Evolutionary conservation across 768 basidiomycete genomes (phyloP), one percentile per base, ranked within the genome.

Genomic region (Bullera alba): DNA sequence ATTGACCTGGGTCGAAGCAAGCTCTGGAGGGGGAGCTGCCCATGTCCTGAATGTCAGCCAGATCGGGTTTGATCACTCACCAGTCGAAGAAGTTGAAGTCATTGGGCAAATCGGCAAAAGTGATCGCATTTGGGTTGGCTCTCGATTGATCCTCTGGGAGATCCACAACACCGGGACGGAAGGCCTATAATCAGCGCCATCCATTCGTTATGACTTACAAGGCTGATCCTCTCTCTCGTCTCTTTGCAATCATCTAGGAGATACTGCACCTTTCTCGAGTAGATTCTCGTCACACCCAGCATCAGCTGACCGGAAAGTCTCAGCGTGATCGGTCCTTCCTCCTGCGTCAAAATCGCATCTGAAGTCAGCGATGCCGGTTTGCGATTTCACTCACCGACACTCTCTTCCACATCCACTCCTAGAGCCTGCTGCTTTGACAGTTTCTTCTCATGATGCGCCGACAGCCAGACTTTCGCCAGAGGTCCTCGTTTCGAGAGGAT

Each of bases 401-500:
- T 86, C 70, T 96, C 83, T 58, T 86, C 89, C 46, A 99, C 95
- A 73, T 95, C 88, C 0, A 92, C 92, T 67, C 91, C 87, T 2
- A 95, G 76, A 1, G 93, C 90, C 72, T 93, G 89, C 23, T 85
- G 83, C 75, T 97, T 99, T 61, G 87, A 90, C 65, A 99, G 83
- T 77, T 96, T 96, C 66, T 89, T 83, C 74, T 96, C 91, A 83
- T 93, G 91, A 78, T 96, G 93, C 1, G 95, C 93, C 35, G 93
- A 92, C 47, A 99, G 84, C 95, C 95, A 99, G 77, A 99, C 90
- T 76, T 85, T 88, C 29, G 90, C 93, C 32, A 99, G 78, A 3
- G 93, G 88, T 37, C 93, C 92, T 49, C 89, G 84, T 62, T 90
- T 85, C 39, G 89, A 88, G 59, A 95, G 79, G 73, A 97, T 89